Evolutionary conservation across 176 grass and related monocot genomes (phyloP), one percentile per base, ranked within the genome.

Genomic region (Avena sativa): DNA sequence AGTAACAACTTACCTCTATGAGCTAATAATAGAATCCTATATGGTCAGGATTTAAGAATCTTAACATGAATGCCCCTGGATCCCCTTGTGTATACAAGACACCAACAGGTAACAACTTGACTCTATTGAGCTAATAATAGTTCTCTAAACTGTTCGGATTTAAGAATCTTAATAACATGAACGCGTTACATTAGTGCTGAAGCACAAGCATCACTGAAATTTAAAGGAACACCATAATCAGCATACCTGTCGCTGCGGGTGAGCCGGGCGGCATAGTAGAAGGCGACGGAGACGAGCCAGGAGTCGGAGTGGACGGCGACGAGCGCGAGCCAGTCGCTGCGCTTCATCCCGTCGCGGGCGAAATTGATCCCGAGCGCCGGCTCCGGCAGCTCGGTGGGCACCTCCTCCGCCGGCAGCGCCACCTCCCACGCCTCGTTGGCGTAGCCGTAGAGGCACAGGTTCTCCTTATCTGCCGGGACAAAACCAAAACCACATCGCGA

Each of bases 241-340:
- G 30, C 40, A 56, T 84, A 92, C 93, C 86, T 72, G n/a, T 95
- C 93, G 49, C 88, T 95, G 73, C 88, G 20, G 60, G 88, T 86
- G 69, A 95, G 79, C 9, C 90, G 76, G 4, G 90, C 93, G 34
- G 87, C 93, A 17, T 92, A 89, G 75, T 90, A 95, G 88, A 95
- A 95, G 51, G 93, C 88, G 47, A 95, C 90, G 79, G 93, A 92
- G 59, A 95, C 46, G 36, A 92, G 88, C 93, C 93, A 95, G 10
- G 93, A 95, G 62, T 95, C 93, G n/a, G 90, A 92, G 90, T 95
- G 90, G 32, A 95, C 93, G 36, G 93, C 93, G 61, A 95, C 90
- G 55, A 95, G 93, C 25, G 86, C 90, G 25, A 95, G 90, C 93
- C 93, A 95, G 79, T 95, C 93, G 26, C 76, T 77, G 40, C 93